Conservation (phyloP, 805 yeast species). For the Kodamaea jinghongensis region DNA sequence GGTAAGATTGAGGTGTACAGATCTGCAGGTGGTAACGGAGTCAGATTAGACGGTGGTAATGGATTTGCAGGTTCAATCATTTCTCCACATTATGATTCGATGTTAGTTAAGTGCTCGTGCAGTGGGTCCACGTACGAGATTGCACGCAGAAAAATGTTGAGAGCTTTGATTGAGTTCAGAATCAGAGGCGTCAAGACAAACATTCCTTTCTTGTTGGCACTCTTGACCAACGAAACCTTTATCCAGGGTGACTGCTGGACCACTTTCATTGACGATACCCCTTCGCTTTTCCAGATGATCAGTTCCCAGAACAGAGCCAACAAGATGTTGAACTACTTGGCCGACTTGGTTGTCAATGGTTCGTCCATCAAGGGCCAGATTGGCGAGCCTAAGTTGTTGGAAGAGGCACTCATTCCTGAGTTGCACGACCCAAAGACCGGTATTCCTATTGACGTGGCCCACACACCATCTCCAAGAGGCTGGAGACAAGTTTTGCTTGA, state of each 20-base stretch:
- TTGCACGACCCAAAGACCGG: conserved; percentile 63
- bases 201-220: conserved; percentile 90
- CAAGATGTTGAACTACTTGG: conserved; percentile 85
- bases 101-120: conserved; percentile 96
- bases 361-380: conserved; percentile 93
- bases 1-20: conserved; percentile 98
- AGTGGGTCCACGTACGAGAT: conserved; percentile 97
- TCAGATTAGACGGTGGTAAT: conserved; percentile 97
- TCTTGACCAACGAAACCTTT: conserved; percentile 87
- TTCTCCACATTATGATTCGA: conserved; percentile 95
- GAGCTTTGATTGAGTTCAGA: conserved; percentile 95
- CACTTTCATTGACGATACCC: conserved; percentile 97
- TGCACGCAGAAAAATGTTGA: conserved; percentile 94
- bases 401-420: conserved; percentile 74
- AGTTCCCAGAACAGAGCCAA: conserved; percentile 96
- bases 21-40: conserved; percentile 99
- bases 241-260: conserved; percentile 93
- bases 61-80: conserved; percentile 96
- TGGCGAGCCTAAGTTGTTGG: conserved; percentile 80
- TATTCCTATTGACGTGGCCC: conserved; percentile 54
- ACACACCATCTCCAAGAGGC: conserved; percentile 57
- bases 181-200: conserved; percentile 99
- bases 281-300: conserved; percentile 91
- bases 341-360: conserved; percentile 93
- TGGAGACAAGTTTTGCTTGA: conserved; percentile 88